Evolutionary conservation across 306 rosid species (phyloP).

Genomic region (Fagus crenata): DNA sequence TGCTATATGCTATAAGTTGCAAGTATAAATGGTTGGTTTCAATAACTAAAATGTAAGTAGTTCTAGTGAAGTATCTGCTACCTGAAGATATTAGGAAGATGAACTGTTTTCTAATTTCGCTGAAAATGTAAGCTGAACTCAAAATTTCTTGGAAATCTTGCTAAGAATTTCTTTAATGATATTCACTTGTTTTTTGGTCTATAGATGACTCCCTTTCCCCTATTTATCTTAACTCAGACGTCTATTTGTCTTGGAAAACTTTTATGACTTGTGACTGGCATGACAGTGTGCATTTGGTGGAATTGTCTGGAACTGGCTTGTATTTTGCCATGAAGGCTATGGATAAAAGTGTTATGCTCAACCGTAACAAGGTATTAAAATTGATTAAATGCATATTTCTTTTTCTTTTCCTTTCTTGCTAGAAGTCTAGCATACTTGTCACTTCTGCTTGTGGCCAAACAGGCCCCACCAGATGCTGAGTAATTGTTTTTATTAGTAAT

Average conservation of each 20-base stretch:
- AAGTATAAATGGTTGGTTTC: not conserved
- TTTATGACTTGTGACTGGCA: slow-evolving; percentile 17
- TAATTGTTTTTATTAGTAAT: not conserved
- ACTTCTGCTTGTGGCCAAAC: slow-evolving; percentile 2
- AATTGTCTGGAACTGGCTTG: slow-evolving; percentile 70
- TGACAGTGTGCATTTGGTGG: slow-evolving; percentile 91
- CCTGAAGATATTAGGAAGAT: not conserved
- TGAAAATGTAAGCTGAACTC: slow-evolving; percentile 10
- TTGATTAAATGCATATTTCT: slow-evolving; percentile 4
- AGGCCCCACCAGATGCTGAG: not conserved
- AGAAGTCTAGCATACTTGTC: not conserved
- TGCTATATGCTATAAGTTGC: not conserved
- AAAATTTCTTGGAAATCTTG: slow-evolving; percentile 6
- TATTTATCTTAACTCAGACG: not conserved
- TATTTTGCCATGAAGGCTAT: slow-evolving; percentile 94
- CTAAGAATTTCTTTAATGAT: slow-evolving; percentile 1
- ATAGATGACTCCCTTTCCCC: not conserved
- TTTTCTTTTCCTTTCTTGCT: not conserved
- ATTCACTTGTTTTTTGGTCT: not conserved
- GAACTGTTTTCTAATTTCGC: not conserved
- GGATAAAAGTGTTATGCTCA: slow-evolving; percentile 90
- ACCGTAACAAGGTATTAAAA: slow-evolving; percentile 79
- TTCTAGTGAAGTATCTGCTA: not conserved
- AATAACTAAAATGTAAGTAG: slow-evolving; percentile 3
- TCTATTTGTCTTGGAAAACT: not conserved